Conservation (phyloP, 2,329 filamentous ascomycete species). For the Gremmenia infestans region DNA sequence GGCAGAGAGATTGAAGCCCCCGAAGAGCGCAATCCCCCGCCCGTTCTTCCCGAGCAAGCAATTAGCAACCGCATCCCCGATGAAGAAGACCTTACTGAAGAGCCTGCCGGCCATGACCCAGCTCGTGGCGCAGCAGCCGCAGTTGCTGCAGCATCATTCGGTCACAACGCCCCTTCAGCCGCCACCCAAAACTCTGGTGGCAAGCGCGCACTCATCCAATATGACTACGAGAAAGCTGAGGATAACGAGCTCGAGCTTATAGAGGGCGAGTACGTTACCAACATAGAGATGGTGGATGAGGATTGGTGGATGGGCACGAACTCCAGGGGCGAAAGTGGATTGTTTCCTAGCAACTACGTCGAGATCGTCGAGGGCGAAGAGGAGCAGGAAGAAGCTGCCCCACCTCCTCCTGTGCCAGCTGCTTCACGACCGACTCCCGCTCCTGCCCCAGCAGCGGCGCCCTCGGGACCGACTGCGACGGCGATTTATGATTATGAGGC, state of each 20-base stretch:
- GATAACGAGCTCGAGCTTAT: slow-evolving; percentile 91
- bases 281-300: slow-evolving; percentile 96
- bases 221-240: slow-evolving; percentile 96
- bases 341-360: slow-evolving; percentile 98
- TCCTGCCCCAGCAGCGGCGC: slow-evolving; percentile 35
- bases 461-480: slow-evolving; percentile 61
- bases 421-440: slow-evolving; percentile 33
- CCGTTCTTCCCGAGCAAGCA: slow-evolving; percentile 58
- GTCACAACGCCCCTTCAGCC: slow-evolving; percentile 31
- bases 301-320: slow-evolving; percentile 99
- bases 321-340: slow-evolving; percentile 71
- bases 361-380: slow-evolving; percentile 68
- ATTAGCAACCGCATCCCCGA: slow-evolving; percentile 57
- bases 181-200: slow-evolving; percentile 51
- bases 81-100: slow-evolving; percentile 60
- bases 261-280: slow-evolving; percentile 81
- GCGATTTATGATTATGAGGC: slow-evolving; percentile 96
- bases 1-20: slow-evolving; percentile 48
- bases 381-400: slow-evolving; percentile 30
- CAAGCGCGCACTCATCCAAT: slow-evolving; percentile 74
- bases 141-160: slow-evolving; percentile 45
- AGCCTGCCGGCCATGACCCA: slow-evolving; percentile 55
- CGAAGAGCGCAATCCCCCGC: slow-evolving; percentile 44
- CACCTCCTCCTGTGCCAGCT: slow-evolving; percentile 16
- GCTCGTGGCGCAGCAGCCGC: slow-evolving; percentile 55